Evolutionary conservation across 2,329 filamentous ascomycete species (phyloP).

Genomic region (Stagonosporopsis cucurbitacearum): DNA sequence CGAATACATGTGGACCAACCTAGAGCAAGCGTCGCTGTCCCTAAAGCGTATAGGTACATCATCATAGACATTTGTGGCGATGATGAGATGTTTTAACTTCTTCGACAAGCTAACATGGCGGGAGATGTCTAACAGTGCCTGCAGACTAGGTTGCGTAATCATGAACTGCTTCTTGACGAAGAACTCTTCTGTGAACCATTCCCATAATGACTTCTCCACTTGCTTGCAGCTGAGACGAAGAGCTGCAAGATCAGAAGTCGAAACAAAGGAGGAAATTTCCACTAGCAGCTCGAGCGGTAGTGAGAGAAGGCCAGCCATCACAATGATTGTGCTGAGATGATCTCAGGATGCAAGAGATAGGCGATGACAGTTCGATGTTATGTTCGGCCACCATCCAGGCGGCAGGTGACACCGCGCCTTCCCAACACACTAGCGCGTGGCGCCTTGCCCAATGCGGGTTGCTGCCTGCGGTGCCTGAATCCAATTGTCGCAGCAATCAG

Average conservation of each 20-base stretch:
- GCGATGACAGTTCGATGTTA: neutral
- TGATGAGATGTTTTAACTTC: conserved; percentile 58
- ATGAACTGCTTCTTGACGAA: conserved; percentile 72
- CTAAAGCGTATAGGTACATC: conserved; percentile 23
- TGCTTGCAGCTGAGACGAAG: conserved; percentile 64
- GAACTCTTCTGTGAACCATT: conserved; percentile 66
- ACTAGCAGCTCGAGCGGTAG: conserved; percentile 66
- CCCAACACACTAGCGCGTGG: conserved; percentile 4
- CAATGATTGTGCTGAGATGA: neutral
- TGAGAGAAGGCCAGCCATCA: conserved; percentile 35
- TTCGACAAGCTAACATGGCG: conserved; percentile 47
- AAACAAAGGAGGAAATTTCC: conserved; percentile 60
- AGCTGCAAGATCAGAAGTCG: conserved; percentile 61
- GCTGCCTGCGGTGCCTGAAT: conserved; percentile 17
- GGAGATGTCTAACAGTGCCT: conserved; percentile 56
- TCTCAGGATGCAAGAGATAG: neutral
- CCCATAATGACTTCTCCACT: conserved; percentile 62
- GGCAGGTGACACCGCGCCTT: conserved; percentile 15
- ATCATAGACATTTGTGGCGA: conserved; percentile 52
- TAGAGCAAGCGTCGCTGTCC: conserved; percentile 17
- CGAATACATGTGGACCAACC: neutral
- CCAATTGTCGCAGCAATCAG: neutral
- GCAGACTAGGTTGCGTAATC: conserved; percentile 63
- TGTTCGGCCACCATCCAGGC: conserved; percentile 1
- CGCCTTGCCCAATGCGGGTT: conserved; percentile 7